Percentiles rank a stretch among this genome's conserved stretches.
Evolutionary conservation across 2,329 filamentous ascomycete species (phyloP).

Genomic region (Claviceps humidiphila): DNA sequence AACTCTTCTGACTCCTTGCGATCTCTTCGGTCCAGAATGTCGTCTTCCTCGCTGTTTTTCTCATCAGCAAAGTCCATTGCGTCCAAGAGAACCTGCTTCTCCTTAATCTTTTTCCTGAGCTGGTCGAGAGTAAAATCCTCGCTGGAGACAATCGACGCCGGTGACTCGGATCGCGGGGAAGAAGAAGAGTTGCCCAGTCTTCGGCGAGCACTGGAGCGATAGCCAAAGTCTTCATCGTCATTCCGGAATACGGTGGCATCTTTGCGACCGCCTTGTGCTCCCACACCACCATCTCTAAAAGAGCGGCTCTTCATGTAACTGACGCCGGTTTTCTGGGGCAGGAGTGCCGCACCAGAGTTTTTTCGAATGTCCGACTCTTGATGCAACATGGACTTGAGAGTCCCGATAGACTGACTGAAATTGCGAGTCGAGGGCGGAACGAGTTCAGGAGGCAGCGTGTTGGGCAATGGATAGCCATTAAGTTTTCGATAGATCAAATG

Average conservation of each 20-base stretch:
- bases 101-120: slow-evolving; percentile 79
- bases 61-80: slow-evolving; percentile 96
- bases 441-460: slow-evolving; percentile 76
- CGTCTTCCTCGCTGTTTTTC: slow-evolving; percentile 78
- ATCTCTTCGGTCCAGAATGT: slow-evolving; percentile 79
- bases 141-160: slow-evolving; percentile 52
- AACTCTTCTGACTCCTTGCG: slow-evolving; percentile 86
- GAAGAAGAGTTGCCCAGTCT: slow-evolving; percentile 62
- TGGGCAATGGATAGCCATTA: slow-evolving; percentile 87
- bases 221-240: slow-evolving; percentile 84
- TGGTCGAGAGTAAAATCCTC: slow-evolving; percentile 83
- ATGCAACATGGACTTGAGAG: slow-evolving; percentile 78
- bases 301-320: slow-evolving; percentile 96
- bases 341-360: slow-evolving; percentile 73
- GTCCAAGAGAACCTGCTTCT: slow-evolving; percentile 88
- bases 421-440: slow-evolving; percentile 91
- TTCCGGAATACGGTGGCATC: slow-evolving; percentile 96
- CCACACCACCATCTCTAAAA: slow-evolving; percentile 54
- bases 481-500: slow-evolving; percentile 96
- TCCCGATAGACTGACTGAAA: slow-evolving; percentile 82
- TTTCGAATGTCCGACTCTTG: slow-evolving; percentile 85
- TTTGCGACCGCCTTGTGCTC: slow-evolving; percentile 54
- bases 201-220: slow-evolving; percentile 84
- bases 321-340: slow-evolving; percentile 94
- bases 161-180: slow-evolving; percentile 70